Evolutionary conservation across 2,329 filamentous ascomycete species (phyloP), one percentile per base, ranked within the genome.

Genomic region (Cladobotryum protrusum): DNA sequence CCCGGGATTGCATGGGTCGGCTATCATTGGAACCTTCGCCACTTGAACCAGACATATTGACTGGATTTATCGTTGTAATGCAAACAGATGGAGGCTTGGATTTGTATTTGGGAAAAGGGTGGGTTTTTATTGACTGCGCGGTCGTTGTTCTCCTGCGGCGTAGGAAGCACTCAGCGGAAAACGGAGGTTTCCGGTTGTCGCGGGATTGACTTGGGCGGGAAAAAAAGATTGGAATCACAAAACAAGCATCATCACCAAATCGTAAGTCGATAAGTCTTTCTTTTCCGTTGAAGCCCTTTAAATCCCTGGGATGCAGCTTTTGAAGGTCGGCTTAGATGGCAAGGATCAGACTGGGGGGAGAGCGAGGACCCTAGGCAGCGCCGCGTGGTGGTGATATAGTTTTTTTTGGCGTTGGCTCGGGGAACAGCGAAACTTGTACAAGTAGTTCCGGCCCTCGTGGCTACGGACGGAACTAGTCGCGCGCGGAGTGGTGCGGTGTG

Each of bases 1-100:
- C 84, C 63, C 87, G 81, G 55, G 87, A 88, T 74, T 90, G 78
- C 82, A 85, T 85, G 47, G 79, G 72, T 60, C 79, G 79, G 57
- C 65, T 61, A 53, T 63, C 65, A 42, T 50, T 53, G 14, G 67
- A 63, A 53, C 62, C 66, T 58, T 63, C 66, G 54, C 61, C 64
- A 40, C 61, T 61, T 48, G 63, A 67, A 52, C 64, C 65, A 49
- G 67, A 68, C 67, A 70, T 69, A 33, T 52, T 61, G 50, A 46
- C 52, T 52, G 46, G 20, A 50, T 50, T 54, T 53, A 49, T 56
- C 39, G 43, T 48, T 19, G 37, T 12, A 19, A 41, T 17, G 37
- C 37, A 17, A 19, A 41, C 14, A 41, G 37, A 41, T 13, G n/a
- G 37, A 41, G 19, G 37, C 37, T 29, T 8, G 7, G 24, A 29